Base-by-base conservation (phyloP, 2,329 filamentous ascomycete genomes). In the Pestalotiopsis sp. region DNA sequence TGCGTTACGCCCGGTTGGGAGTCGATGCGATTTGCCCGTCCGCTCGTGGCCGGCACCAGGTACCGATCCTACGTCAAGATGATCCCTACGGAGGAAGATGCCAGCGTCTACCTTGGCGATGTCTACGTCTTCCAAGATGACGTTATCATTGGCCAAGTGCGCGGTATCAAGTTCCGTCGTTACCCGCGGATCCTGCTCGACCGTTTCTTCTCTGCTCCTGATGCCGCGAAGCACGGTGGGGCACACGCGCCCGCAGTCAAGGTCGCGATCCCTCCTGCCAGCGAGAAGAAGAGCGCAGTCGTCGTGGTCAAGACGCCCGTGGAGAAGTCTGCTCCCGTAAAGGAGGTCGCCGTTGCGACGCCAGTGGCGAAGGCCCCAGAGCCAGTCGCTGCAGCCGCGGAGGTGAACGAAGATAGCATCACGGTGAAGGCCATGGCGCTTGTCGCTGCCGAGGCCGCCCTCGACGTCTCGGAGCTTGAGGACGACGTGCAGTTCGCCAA, bases 401-500 rank as follows among this genome's bases (percentile, higher is more conserved):
- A 58, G 17, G 38, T 64, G 9, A 36, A 74, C 81, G 27, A 67
- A 52, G 52, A 71, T 63, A 72, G 61, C 59, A 72, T 73, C 2
- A 68, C 74, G 7, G 67, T 61, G 57, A 75, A 76, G 67, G 77
- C 78, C n/a, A 66, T 81, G 20, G 41, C 65, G 5, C 72, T 81
- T 68, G 83, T 90, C 65, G 85, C 87, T 3, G 83, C 84, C 68
- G 87, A 90, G 74, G 87, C 89, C 80, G 87, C 84, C 69, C 84
- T 89, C 61, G 84, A 86, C 38, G 78, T 84, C 56, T 81, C 84
- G 17, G 86, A 89, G 13, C 74, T 83, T 38, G 61, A 71, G 0
- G 78, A 81, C 59, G 80, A 79, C 2, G 75, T 75, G 9, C 72
- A 71, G 61, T 80, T 83, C 36, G 76, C 76, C 12, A 73, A 78